Conservation (phyloP, 2,329 filamentous ascomycete genomes). For the Botrytis deweyae region DNA sequence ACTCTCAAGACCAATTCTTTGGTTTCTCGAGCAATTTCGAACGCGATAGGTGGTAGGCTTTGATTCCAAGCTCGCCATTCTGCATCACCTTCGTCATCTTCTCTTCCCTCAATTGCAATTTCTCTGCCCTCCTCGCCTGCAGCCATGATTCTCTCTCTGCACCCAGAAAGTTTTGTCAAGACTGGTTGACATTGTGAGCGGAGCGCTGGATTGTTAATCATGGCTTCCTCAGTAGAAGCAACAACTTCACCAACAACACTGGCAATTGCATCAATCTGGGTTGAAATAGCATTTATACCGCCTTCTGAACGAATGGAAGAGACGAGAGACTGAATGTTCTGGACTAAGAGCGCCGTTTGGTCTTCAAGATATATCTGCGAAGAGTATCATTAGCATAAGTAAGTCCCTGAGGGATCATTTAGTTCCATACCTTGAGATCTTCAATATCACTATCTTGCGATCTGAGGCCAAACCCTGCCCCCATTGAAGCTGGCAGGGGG, state of each 20-base stretch:
- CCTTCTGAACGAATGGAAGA: constrained; percentile 66
- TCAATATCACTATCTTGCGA: constrained; percentile 51
- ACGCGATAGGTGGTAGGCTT: constrained; percentile 78
- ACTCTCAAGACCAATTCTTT: constrained; percentile 65
- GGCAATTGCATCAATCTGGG: constrained; percentile 69
- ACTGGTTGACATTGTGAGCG: constrained; percentile 51
- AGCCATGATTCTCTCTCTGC: constrained; percentile 64
- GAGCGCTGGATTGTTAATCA: constrained; percentile 53
- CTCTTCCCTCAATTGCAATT: constrained; percentile 53
- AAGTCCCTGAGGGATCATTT: background rate
- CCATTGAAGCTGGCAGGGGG: constrained; percentile 35
- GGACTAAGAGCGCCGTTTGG: constrained; percentile 74
- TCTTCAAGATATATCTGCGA: constrained; percentile 74
- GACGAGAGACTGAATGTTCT: constrained; percentile 80
- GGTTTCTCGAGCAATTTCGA: constrained; percentile 78
- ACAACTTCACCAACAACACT: constrained; percentile 70
- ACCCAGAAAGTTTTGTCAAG: constrained; percentile 58
- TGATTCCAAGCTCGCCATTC: constrained; percentile 64
- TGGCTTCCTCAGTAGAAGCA: constrained; percentile 59
- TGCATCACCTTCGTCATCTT: constrained; percentile 53
- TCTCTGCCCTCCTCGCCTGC: constrained; percentile 61
- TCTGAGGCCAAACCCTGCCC: constrained; percentile 44
- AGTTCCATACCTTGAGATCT: constrained; percentile 56
- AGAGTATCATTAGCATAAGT: constrained; percentile 33
- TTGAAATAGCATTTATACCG: constrained; percentile 61